phyloP scores from a whole-genome alignment of 495 filamentous ascomycete genomes.

The Aspergillus homomorphus region DNA sequence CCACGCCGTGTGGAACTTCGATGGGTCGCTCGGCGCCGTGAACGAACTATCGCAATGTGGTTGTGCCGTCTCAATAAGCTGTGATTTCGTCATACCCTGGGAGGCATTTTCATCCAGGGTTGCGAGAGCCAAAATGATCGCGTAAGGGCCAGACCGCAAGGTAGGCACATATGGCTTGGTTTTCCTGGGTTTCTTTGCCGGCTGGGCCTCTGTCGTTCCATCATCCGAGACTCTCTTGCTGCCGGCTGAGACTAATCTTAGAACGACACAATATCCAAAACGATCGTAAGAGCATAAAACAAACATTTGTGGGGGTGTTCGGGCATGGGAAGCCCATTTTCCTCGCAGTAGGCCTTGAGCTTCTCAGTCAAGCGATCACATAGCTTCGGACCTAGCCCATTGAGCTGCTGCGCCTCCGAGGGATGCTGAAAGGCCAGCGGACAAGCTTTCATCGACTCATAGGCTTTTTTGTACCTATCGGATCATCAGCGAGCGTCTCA shows the following conservation, averaged over 20 bases:
- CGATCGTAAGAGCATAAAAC: not conserved
- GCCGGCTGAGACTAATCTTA: slow-evolving; percentile 16
- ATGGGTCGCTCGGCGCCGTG: slow-evolving; percentile 62
- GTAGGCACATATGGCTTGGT: slow-evolving; percentile 68
- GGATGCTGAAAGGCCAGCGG: slow-evolving; percentile 73
- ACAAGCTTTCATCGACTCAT: slow-evolving; percentile 76
- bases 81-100: slow-evolving; percentile 61
- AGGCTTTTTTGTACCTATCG: slow-evolving; percentile 70
- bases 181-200: slow-evolving; percentile 64
- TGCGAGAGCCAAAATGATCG: slow-evolving; percentile 65
- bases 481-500: slow-evolving; percentile 14
- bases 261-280: not conserved
- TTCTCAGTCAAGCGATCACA: slow-evolving; percentile 69
- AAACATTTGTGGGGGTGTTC: slow-evolving; percentile 45
- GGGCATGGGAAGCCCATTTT: slow-evolving; percentile 71
- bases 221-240: slow-evolving; percentile 47
- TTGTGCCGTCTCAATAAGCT: slow-evolving; percentile 69
- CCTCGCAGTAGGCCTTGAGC: slow-evolving; percentile 60
- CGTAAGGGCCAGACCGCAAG: slow-evolving; percentile 72
- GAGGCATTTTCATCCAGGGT: slow-evolving; percentile 53
- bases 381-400: slow-evolving; percentile 68
- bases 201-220: slow-evolving; percentile 32
- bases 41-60: slow-evolving; percentile 73
- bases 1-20: slow-evolving; percentile 79
- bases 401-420: slow-evolving; percentile 66